phyloP scores from a whole-genome alignment of 257 asterid genomes.

The Linaria vulgaris region DNA sequence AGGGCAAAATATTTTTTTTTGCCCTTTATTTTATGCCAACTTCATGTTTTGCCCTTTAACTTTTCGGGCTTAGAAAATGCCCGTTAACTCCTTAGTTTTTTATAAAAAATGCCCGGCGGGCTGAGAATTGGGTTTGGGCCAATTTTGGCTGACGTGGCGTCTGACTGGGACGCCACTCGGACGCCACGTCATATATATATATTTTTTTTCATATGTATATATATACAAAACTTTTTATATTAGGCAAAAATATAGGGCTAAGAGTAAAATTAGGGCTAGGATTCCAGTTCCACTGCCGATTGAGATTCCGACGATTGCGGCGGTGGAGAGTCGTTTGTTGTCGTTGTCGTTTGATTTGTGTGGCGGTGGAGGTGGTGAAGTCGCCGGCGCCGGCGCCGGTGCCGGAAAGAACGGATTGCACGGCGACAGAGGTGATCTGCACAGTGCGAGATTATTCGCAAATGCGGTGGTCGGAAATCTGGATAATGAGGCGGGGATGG shows the following conservation, averaged over 20 bases:
- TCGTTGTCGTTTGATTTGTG: background rate
- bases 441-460: slow-evolving; percentile 62
- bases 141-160: no score
- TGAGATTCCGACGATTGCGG: slow-evolving; percentile 67
- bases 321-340: slow-evolving; percentile 53
- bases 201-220: no score
- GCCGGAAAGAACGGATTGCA: slow-evolving; percentile 85
- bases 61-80: no score
- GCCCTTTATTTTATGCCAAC: no score
- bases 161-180: no score
- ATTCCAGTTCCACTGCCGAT: slow-evolving; percentile 60
- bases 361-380: slow-evolving; percentile 2
- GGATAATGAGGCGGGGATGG: slow-evolving; percentile 63
- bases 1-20: no score
- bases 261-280: slow-evolving; percentile 39
- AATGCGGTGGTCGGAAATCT: slow-evolving; percentile 62
- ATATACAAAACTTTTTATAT: no score
- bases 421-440: slow-evolving; percentile 80
- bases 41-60: no score
- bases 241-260: slow-evolving; percentile 42
- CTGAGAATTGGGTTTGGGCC: no score
- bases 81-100: no score
- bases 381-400: slow-evolving; percentile 66
- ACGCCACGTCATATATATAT: no score
- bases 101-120: no score